Percentiles rank a stretch among this genome's conserved stretches.
These are phyloP conservation scores for Magnolia officinalis DNA, from an alignment of 164 flowering plant species.

Conservation along the genomic window DNA sequence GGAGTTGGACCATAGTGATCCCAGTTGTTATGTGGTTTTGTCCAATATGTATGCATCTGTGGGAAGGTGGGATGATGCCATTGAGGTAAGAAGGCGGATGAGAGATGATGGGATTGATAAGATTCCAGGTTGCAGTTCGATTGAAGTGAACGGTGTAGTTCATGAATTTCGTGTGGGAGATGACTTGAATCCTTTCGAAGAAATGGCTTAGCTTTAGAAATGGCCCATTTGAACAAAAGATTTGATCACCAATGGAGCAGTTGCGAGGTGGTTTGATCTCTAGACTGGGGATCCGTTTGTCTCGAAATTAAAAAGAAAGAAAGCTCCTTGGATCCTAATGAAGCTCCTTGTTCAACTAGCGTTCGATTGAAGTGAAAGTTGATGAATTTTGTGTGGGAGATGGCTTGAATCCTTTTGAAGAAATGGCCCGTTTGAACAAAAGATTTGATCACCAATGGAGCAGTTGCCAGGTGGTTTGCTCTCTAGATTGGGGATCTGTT, in stretches of 20 bases:
- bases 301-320: no score
- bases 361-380: conserved; percentile 16
- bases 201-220: neutral
- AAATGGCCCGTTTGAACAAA: neutral
- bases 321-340: neutral
- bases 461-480: neutral
- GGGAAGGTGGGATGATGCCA: conserved; percentile 23
- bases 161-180: conserved; percentile 14
- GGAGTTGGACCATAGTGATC: conserved; percentile 9
- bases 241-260: neutral
- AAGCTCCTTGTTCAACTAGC: neutral
- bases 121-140: conserved; percentile 19
- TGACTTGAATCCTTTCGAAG: neutral
- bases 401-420: neutral
- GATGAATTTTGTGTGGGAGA: conserved; percentile 13
- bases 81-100: conserved; percentile 15
- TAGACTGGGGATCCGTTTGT: neutral
- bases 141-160: conserved; percentile 18
- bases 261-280: neutral
- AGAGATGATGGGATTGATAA: conserved; percentile 11
- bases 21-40: conserved; percentile 13
- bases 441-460: neutral
- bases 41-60: conserved; percentile 20
- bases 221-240: neutral
- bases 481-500: neutral